Evolutionary conservation across 2,329 filamentous ascomycete species (phyloP).

Genomic region (Clonostachys chloroleuca): DNA sequence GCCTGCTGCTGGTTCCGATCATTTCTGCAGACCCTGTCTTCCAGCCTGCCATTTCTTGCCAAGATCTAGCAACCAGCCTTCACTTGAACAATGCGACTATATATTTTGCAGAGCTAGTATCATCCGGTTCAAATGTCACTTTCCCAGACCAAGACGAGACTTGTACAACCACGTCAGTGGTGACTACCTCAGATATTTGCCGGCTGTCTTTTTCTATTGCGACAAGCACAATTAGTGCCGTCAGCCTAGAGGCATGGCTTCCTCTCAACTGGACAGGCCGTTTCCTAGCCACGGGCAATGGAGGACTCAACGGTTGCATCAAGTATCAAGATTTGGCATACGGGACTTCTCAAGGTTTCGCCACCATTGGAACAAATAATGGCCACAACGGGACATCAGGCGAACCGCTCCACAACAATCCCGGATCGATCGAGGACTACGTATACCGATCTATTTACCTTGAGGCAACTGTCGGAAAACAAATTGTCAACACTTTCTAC

Average conservation of each 20-base stretch:
- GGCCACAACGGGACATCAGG: slow-evolving; percentile 40
- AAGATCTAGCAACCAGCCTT: no score
- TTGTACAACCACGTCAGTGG: no score
- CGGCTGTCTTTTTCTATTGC: slow-evolving; percentile 11
- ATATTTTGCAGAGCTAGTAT: no score
- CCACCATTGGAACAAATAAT: slow-evolving; percentile 42
- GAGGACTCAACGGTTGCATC: slow-evolving; percentile 42
- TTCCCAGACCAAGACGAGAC: no score
- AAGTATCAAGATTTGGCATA: slow-evolving; percentile 42
- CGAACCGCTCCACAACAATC: slow-evolving; percentile 21
- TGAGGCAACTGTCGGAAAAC: slow-evolving; percentile 41
- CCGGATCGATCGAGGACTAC: slow-evolving; percentile 28
- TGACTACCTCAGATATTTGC: no score
- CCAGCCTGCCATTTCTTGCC: no score
- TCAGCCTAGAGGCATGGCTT: slow-evolving; percentile 42
- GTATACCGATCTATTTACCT: slow-evolving; percentile 33
- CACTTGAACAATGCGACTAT: no score
- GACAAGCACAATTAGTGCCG: slow-evolving; percentile 25
- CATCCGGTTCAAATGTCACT: no score
- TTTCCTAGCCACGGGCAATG: slow-evolving; percentile 42
- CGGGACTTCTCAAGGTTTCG: slow-evolving; percentile 34
- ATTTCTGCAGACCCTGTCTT: no score
- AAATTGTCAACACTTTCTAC: slow-evolving; percentile 43
- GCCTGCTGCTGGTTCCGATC: no score
- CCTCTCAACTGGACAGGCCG: slow-evolving; percentile 35